Base-by-base conservation (phyloP, 163 green algal species). In the Prototheca stagnorum region DNA sequence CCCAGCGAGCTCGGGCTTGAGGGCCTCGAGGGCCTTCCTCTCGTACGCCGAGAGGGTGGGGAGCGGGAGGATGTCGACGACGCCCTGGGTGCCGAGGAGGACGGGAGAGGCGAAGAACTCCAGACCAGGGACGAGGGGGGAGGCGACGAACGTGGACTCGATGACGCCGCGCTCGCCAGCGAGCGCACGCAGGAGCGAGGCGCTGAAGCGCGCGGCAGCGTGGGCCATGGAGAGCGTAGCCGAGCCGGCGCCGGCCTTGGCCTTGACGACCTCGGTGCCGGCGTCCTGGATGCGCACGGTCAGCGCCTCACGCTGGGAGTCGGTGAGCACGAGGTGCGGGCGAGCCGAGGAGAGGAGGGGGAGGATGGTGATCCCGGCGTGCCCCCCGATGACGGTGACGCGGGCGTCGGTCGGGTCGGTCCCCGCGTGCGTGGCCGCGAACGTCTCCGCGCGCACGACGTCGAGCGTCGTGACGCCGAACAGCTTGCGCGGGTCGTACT, bases 141-240 rank as follows among this genome's bases (percentile, higher is more conserved):
- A 72, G 9, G 63, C 62, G 23, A 82, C 67, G 28, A 73, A 84
- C 2, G 77, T 59, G 47, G 65, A 86, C 67, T 96, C 82, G 5
- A 81, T 59, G 23, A 96, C 63, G 24, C 67, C 67, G 3, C 55
- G 22, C 57, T 90, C 74, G 15, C 90, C 74, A 3, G 70, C 61
- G 47, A 93, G 63, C 22, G 79, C 85, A 23, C 72, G 59, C 56
- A 95, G 64, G 42, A 66, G 80, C 0, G 77, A 77, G 54, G 89
- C 75, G 1, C 75, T 76, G 64, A 93, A 93, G 39, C 78, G 66
- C 0, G 81, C 80, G 17, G 78, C 84, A 1, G 84, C 82, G 47
- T 93, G 94, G 0, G 86, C 84, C 86, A 94, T 94, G 24, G 78
- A 92, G 45, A 95, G 75, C 0, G 84, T 95, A 20, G 86, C 86